Evolutionary conservation across 345 rosid genomes (phyloP), one percentile per base, ranked within the genome.

Genomic region (Carallia pectinifolia): DNA sequence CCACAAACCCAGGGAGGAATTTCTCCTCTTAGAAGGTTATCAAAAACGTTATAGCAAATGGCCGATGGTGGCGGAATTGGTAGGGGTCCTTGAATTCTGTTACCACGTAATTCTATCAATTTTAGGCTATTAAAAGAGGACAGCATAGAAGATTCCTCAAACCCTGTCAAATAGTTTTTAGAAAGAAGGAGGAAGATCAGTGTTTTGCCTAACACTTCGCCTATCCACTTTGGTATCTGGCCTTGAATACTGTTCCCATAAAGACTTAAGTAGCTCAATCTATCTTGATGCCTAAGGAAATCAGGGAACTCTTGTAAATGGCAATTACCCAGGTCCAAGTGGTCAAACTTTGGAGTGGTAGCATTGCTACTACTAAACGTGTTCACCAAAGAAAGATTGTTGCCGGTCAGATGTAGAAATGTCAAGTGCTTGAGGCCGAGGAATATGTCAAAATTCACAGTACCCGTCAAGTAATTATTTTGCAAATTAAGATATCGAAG

Each of bases 201-300:
- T 1, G n/a, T 61, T 37, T 31, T 18, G 13, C 0, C 10, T 3
- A 62, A 65, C 7, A 38, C 18, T 6, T 62, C 59, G 39, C 71
- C 1, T 1, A 77, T 7, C 79, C 81, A 80, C 18, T 63, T 53
- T 0, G 79, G 79, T 15, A 81, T 52, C 19, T 39, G 44, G 18
- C 81, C 81, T 0, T 27, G 19, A 15, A 81, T 64, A 16, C 67
- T 61, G 37, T 76, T 73, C 3, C 12, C 0, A 33, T 61, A 61
- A 17, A 80, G 66, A 8, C 64, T 72, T 8, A 76, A 44, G 9
- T 4, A 23, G 0, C 0, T 0, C 68, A 70, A 34, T 4, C 47
- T 6, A 13, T 63, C 18, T 70, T 77, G 76, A 2, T 33, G 2
- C 2, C 5, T 33, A 17, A 80, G 77, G 64, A 80, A 80, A 30